phyloP scores from a whole-genome alignment of 176 grass and related monocot species.

The Chloris gayana region DNA sequence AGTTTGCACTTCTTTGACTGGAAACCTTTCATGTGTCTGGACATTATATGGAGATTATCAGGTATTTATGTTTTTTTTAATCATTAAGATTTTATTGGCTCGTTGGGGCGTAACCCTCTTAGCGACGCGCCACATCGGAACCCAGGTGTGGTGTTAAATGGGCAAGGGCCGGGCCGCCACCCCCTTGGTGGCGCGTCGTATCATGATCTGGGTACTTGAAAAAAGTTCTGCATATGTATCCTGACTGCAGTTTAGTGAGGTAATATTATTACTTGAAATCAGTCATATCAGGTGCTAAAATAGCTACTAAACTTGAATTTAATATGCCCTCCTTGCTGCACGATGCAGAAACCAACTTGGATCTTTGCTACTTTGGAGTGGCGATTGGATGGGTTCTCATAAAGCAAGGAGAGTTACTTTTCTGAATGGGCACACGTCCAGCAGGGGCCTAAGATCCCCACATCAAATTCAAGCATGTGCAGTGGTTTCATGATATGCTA shows the following conservation, averaged over 20 bases:
- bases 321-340: conserved; percentile 29
- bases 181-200: too few species aligned
- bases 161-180: too few species aligned
- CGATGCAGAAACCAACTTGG: conserved; percentile 84
- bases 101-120: too few species aligned
- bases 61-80: conserved; percentile 37
- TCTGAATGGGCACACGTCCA: conserved; percentile 45
- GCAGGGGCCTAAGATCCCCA: conserved; percentile 59
- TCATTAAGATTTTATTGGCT: conserved; percentile 31
- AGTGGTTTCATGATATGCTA: conserved; percentile 74
- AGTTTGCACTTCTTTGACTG: conserved; percentile 65
- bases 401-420: conserved; percentile 74
- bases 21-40: conserved; percentile 87
- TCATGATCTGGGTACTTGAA: too few species aligned
- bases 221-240: conserved; percentile 93
- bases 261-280: conserved; percentile 41
- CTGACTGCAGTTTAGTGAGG: conserved; percentile 82
- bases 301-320: conserved; percentile 10
- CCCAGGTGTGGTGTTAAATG: too few species aligned
- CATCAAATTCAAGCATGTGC: conserved; percentile 79
- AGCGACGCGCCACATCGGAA: too few species aligned
- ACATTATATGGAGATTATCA: conserved; percentile 87
- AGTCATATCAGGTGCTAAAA: conserved; percentile 3
- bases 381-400: conserved; percentile 80
- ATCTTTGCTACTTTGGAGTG: conserved; percentile 68